Conservation (phyloP, 495 filamentous ascomycete species). For the Penicillium canariense region DNA sequence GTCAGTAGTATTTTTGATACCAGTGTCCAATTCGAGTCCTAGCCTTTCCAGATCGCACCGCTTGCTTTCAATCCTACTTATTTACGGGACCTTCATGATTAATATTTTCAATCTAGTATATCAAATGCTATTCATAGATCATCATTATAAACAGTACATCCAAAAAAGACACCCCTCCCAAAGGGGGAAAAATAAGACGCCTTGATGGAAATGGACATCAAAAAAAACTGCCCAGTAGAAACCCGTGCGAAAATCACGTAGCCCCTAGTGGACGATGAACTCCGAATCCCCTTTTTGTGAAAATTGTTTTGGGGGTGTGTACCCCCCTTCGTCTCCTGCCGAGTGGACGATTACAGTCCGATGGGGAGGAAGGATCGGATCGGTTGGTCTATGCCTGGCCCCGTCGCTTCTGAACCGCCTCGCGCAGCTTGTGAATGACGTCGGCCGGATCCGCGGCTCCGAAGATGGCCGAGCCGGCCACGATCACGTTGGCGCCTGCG, state of each 20-base stretch:
- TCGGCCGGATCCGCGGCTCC: constrained; percentile 83
- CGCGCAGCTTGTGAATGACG: constrained; percentile 76
- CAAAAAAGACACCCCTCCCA: not conserved
- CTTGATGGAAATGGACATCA: not conserved
- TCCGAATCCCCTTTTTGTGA: constrained; percentile 26
- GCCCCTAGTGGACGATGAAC: constrained; percentile 4
- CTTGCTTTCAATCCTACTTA: not conserved
- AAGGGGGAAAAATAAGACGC: not conserved
- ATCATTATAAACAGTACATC: constrained; percentile 20
- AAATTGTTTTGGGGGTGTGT: not conserved
- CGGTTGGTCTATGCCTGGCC: constrained; percentile 1
- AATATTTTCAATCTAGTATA: constrained; percentile 1
- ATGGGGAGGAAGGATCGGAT: not conserved
- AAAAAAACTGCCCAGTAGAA: constrained; percentile 5
- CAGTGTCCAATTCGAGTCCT: constrained; percentile 4
- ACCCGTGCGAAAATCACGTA: not conserved
- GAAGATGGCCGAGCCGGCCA: constrained; percentile 96
- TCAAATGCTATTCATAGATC: constrained; percentile 27
- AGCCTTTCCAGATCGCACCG: not conserved
- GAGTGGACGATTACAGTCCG: not conserved
- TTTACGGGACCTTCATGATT: not conserved
- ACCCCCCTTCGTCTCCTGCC: not conserved
- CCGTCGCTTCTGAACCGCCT: constrained; percentile 66
- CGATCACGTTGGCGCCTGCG: constrained; percentile 96
- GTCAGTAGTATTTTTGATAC: constrained; percentile 18